Base-by-base conservation (phyloP, 345 rosid species). In the Arabidopsis thaliana region DNA sequence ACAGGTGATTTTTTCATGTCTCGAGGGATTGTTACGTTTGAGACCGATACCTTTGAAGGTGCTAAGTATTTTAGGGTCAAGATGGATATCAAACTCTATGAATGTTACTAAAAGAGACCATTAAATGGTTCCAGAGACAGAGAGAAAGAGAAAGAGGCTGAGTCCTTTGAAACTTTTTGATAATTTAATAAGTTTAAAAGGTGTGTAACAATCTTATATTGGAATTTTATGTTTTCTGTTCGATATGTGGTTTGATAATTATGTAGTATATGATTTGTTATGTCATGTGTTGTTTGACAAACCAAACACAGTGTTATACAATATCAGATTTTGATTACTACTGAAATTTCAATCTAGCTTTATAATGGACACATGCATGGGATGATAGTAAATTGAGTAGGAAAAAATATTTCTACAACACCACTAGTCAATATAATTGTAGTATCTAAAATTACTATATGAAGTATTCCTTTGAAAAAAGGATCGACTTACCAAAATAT, bases 1-100 rank as follows among this genome's bases (percentile, higher is more conserved):
- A 90, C 96, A 0, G 93, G 93, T 9, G 90, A 93, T 52, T 89
- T 93, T 73, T 85, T 90, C 85, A 93, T 90, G 96, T 65, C 87
- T 2, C 73, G 91, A 36, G 95, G 98, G 25, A 67, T 89, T 52
- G 91, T 86, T 22, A 87, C 91, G 1, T 78, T 90, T 57, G 80
- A 62, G 71, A 86, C 90, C 12, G 91, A 85, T 50, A 64, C 85
- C 1, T 59, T 81, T 14, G 85, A 90, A 75, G 89, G 95, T 11
- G 82, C 75, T 1, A 83, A 85, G 28, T 93, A 93, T 73, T 90
- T 90, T 67, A 71, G 93, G 34, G 61, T 73, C 44, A 67, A 74
- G 63, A 74, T 79, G 70, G 78, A 79, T 67, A 73, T 79, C 23
- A 79, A 79, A 40, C 77, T 79, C 8, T 73, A 79, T 61, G 82